phyloP scores from a whole-genome alignment of 176 grass and related monocot species.

The Triticum dicoccoides region DNA sequence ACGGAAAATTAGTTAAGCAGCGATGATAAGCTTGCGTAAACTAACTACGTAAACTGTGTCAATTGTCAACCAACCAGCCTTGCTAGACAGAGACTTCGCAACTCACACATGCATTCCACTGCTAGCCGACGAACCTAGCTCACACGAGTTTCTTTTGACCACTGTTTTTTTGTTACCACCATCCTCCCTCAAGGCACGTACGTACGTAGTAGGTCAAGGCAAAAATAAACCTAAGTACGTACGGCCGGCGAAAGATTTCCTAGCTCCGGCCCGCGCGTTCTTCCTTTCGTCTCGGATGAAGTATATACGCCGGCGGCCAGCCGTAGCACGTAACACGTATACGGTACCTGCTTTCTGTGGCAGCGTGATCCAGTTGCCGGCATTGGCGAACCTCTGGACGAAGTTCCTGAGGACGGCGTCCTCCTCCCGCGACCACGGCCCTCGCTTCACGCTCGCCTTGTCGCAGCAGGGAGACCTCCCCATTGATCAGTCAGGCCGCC shows the following conservation, averaged over 20 bases:
- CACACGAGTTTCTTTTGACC: not conserved
- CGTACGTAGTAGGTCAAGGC: not conserved
- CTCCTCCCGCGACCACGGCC: conserved; percentile 87
- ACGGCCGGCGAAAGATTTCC: not conserved
- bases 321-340: too few relatives aligned
- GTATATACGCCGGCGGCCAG: not conserved
- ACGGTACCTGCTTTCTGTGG: conserved; percentile 48
- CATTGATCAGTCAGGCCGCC: conserved; percentile 1
- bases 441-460: conserved; percentile 75
- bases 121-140: not conserved
- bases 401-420: conserved; percentile 55
- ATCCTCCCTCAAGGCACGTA: not conserved
- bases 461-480: conserved; percentile 88
- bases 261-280: not conserved
- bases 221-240: not conserved
- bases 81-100: not conserved
- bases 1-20: too few relatives aligned
- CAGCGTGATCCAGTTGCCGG: conserved; percentile 51
- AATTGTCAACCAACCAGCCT: not conserved
- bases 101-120: not conserved
- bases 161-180: not conserved
- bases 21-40: too few relatives aligned
- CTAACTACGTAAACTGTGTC: not conserved
- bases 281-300: not conserved
- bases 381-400: conserved; percentile 58